Base-by-base conservation (phyloP, 2,329 filamentous ascomycete species). In the Colletotrichum tropicale region DNA sequence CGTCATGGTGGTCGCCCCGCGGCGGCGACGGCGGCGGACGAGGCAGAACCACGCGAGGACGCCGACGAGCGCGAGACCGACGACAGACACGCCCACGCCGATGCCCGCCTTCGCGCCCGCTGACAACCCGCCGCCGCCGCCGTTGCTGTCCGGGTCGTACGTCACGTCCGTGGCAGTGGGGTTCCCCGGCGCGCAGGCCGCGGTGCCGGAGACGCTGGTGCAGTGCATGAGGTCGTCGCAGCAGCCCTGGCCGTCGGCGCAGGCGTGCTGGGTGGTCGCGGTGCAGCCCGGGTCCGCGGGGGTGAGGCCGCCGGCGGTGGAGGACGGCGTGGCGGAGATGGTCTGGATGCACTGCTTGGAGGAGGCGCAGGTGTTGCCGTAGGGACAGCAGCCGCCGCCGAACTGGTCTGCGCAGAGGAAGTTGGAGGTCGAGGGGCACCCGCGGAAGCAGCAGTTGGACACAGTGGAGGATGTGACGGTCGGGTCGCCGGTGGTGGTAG, bases 51-150 rank as follows among this genome's bases (percentile, higher is more conserved):
- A 92, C 0, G 86, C 84, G 18, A 87, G 76, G 5, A 79, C 79
- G 5, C 85, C 88, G 48, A 90, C 82, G 16, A 90, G 55, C 8
- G 86, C 60, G 5, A 85, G 83, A 2, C 83, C 85, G 32, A 83
- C 88, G 0, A 89, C 80, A 2, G 88, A 85, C 5, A 89, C 86
- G 21, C 89, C 91, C 1, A 89, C 84, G 8, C 88, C 90, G n/a
- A 93, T 88, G 4, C 91, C 91, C 0, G 88, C 90, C 78, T 89
- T 91, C 4, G 89, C 90, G 1, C 88, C 89, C 2, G 85, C 81
- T 2, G 88, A 88, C 8, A 91, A 80, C 4, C 81, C 81, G 4
- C 71, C 74, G 30, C 58, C 68, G 30, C 62, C 69, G 66, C 66
- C 38, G 5, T 61, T 75, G 21, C 77, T 67, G 7, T 77, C 75